Conservation (phyloP, 73 alveolate genomes). For the Tetrahymena borealis region DNA sequence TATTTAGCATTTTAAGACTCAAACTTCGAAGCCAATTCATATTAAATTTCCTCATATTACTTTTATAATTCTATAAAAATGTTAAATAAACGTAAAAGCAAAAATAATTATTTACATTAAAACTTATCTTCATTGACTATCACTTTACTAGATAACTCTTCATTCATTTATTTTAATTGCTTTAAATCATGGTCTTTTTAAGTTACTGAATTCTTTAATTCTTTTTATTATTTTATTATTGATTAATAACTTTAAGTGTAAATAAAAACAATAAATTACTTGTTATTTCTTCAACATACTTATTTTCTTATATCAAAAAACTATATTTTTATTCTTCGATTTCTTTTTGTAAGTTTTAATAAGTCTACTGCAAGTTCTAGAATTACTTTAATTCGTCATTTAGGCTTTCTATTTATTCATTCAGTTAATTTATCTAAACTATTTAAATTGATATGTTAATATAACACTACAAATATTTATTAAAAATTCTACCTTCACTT, state of each 20-base stretch:
- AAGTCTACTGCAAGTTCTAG: background rate
- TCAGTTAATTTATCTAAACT: background rate
- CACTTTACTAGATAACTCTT: background rate
- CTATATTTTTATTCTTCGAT: background rate
- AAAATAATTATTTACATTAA: background rate
- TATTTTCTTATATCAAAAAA: background rate
- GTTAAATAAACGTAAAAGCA: background rate
- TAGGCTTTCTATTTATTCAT: background rate
- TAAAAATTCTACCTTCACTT: background rate
- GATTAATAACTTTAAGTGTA: background rate
- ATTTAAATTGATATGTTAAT: background rate
- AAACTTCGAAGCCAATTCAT: background rate
- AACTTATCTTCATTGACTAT: background rate
- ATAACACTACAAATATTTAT: background rate
- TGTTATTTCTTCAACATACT: background rate
- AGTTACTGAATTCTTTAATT: background rate
- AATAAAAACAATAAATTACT: background rate
- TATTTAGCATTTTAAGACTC: background rate
- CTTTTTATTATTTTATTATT: background rate
- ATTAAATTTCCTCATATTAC: background rate
- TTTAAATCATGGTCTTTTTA: background rate
- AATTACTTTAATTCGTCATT: background rate
- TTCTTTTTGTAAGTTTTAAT: background rate
- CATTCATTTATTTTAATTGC: background rate
- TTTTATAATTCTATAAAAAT: background rate